These are phyloP conservation scores for Ceratocystis alfenasii DNA, from an alignment of 2,329 filamentous ascomycete species.

Conservation along the genomic window DNA sequence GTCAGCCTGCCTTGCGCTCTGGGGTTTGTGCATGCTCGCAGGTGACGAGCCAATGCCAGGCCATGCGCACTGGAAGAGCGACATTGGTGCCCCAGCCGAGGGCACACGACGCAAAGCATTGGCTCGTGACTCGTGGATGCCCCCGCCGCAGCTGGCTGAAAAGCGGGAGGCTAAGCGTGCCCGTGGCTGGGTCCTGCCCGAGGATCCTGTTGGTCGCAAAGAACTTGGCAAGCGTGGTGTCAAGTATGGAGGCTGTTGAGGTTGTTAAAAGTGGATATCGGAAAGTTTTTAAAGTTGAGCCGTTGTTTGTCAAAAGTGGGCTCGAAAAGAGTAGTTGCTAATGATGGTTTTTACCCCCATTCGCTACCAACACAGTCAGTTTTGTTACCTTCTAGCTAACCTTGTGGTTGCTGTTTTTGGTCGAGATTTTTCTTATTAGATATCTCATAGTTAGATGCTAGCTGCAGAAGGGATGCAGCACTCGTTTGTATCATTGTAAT, in stretches of 20 bases:
- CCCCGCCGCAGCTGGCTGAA: slow-evolving; percentile 57
- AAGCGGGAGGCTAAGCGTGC: slow-evolving; percentile 64
- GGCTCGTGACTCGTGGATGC: slow-evolving; percentile 64
- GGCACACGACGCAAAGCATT: slow-evolving; percentile 58
- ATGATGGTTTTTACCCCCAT: not conserved
- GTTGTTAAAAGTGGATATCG: slow-evolving; percentile 3
- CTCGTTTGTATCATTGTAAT: not conserved
- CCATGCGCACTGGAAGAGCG: slow-evolving; percentile 52
- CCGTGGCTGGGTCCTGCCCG: slow-evolving; percentile 63
- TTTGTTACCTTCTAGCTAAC: not conserved
- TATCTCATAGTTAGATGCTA: not conserved
- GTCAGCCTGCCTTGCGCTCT: slow-evolving; percentile 62
- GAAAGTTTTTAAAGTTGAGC: not conserved
- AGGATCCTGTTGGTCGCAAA: slow-evolving; percentile 59
- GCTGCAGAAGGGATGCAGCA: not conserved
- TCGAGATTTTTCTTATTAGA: slow-evolving; percentile 4
- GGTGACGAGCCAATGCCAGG: slow-evolving; percentile 47
- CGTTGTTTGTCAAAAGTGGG: not conserved
- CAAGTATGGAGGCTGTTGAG: slow-evolving; percentile 16
- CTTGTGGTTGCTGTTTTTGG: not conserved
- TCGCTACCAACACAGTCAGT: not conserved
- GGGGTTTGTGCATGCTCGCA: slow-evolving; percentile 64
- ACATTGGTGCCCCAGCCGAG: slow-evolving; percentile 64
- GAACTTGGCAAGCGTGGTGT: slow-evolving; percentile 58
- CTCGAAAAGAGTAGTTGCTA: not conserved